These are phyloP conservation scores for Aspergillus awamori DNA, from an alignment of 2,329 filamentous ascomycete genomes.

Conservation along the genomic window DNA sequence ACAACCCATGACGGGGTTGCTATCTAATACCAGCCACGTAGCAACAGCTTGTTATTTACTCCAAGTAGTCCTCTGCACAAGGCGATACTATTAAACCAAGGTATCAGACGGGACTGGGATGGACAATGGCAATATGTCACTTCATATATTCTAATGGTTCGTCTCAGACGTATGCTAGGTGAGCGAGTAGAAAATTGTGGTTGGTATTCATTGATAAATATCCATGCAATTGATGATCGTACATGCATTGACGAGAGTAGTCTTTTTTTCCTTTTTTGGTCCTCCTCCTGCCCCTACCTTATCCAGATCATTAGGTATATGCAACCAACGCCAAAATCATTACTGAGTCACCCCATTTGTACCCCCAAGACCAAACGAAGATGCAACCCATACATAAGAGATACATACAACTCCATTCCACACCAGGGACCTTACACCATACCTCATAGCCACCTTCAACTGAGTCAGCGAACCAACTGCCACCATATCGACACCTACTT, in stretches of 20 bases:
- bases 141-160: too few species aligned
- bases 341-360: background rate
- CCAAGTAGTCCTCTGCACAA: too few species aligned
- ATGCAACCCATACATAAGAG: background rate
- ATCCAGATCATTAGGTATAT: background rate
- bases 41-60: too few species aligned
- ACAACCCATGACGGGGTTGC: too few species aligned
- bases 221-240: background rate
- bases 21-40: too few species aligned
- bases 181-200: background rate
- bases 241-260: background rate
- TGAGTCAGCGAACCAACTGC: background rate
- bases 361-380: background rate
- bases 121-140: too few species aligned
- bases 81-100: too few species aligned
- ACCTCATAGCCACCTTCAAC: background rate
- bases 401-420: background rate
- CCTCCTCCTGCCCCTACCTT: background rate
- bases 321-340: background rate
- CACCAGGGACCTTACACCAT: background rate
- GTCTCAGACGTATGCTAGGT: background rate
- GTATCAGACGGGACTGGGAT: too few species aligned
- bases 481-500: background rate
- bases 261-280: background rate
- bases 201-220: background rate